Evolutionary conservation across 768 basidiomycete species (phyloP).

Genomic region (Boletus fagicola): DNA sequence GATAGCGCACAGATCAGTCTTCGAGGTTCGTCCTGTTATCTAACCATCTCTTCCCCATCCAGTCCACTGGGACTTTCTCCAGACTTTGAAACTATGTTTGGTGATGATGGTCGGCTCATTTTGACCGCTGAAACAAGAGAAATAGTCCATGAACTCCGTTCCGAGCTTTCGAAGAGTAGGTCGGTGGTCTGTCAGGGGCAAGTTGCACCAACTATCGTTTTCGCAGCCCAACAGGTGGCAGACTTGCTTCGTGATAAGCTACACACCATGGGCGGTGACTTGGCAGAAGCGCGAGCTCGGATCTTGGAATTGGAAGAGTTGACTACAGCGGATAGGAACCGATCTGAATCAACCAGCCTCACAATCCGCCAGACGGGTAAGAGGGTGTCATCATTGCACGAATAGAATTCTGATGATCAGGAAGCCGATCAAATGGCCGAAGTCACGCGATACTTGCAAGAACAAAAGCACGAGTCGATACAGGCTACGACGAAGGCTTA

Average conservation of each 20-base stretch:
- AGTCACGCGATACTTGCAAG: conserved; percentile 24
- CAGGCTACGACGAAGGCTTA: conserved; percentile 20
- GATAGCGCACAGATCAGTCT: conserved; percentile 20
- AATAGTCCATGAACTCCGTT: conserved; percentile 34
- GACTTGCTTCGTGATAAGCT: conserved; percentile 49
- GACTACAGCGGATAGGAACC: conserved; percentile 22
- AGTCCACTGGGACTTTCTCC: neutral
- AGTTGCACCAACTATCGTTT: conserved; percentile 5
- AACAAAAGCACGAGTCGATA: conserved; percentile 30
- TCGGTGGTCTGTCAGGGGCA: neutral
- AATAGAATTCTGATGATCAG: conserved; percentile 15
- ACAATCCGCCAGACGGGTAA: conserved; percentile 29
- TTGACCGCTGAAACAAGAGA: conserved; percentile 27
- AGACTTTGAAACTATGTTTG: conserved; percentile 33
- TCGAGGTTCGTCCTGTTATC: conserved; percentile 24
- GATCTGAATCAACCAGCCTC: conserved; percentile 18
- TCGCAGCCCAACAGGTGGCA: conserved; percentile 46
- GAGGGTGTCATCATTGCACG: neutral
- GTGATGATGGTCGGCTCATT: conserved; percentile 27
- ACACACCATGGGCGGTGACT: conserved; percentile 39
- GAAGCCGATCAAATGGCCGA: conserved; percentile 24
- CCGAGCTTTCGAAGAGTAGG: conserved; percentile 37
- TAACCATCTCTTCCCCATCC: neutral
- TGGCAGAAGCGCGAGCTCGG: conserved; percentile 42
- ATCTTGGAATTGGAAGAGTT: conserved; percentile 38